Conservation (phyloP, 2,329 filamentous ascomycete species). For the Cyphellophora attinorum region DNA sequence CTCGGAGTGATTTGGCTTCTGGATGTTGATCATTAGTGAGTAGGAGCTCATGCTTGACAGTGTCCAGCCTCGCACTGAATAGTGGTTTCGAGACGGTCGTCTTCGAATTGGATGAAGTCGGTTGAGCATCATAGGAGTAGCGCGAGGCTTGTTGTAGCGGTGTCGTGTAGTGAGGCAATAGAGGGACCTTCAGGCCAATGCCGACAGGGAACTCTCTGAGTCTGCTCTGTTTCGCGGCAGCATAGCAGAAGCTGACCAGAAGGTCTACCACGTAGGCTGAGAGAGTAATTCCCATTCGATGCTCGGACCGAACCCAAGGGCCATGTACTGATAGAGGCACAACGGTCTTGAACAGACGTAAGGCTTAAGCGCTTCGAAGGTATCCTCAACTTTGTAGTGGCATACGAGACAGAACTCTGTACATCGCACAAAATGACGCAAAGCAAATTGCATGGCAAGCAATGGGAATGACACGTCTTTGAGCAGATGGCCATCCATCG, state of each 20-base stretch:
- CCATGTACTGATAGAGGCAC: conserved; percentile 82
- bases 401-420: conserved; percentile 84
- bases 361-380: conserved; percentile 45
- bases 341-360: conserved; percentile 68
- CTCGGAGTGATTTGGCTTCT: conserved; percentile 3
- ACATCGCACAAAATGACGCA: conserved; percentile 69
- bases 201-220: conserved; percentile 49
- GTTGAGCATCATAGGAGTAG: background rate
- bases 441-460: conserved; percentile 61
- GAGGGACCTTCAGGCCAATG: conserved; percentile 45
- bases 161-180: conserved; percentile 7
- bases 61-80: background rate
- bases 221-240: conserved; percentile 33
- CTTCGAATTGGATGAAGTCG: conserved; percentile 3
- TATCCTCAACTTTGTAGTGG: conserved; percentile 55
- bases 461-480: conserved; percentile 45
- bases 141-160: background rate
- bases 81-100: background rate
- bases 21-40: background rate
- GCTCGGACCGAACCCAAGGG: conserved; percentile 72
- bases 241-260: conserved; percentile 71
- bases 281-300: conserved; percentile 75
- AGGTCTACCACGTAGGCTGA: conserved; percentile 79
- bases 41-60: background rate
- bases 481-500: conserved; percentile 28